Base-by-base conservation (phyloP, 1,284 basidiomycete genomes). In the Ganoderma multipileum region DNA sequence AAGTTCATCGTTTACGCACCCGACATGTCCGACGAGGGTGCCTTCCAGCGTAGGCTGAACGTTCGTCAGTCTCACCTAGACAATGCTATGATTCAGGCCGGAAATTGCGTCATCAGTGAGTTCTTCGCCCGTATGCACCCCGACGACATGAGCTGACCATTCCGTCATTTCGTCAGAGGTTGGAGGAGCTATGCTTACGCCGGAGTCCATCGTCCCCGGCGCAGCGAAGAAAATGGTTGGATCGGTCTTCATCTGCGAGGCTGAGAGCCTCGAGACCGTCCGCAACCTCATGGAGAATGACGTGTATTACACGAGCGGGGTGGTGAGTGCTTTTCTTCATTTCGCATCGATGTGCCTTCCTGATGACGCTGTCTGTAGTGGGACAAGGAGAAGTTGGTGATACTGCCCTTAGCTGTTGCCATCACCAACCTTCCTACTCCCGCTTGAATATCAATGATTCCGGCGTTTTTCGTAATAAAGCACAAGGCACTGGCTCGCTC, bases 1-100 rank as follows among this genome's bases (percentile, higher is more conserved):
- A 74, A 72, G 28, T 84, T 82, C 70, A 65, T 82, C 44, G 79
- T 83, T 7, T 84, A 79, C 62, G 81, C 81, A 11, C 82, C 82
- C 1, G 83, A 84, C 74, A 80, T 76, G 70, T 76, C 76, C 20
- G 80, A 81, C 63, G 73, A 77, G 3, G 82, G 76, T 2, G 77
- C 78, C 7, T 73, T 80, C 42, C 73, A 77, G 52, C 78, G 80
- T 12, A 77, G 83, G 5, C 66, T 82, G 66, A 67, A 71, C 26
- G 80, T 83, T 18, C 76, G 83, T 11, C 68, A 72, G 23, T 38
- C 71, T 50, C 83, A 84, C 65, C 64, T 83, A 28, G 72, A 73
- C 42, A 74, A 74, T 18, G 79, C 75, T 28, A 69, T 66, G 20
- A 54, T 62, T 30, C 66, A 77, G 47, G 62, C 67, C 16, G 64